Evolutionary conservation across 768 basidiomycete species (phyloP).

Genomic region (Gautieria morchelliformis): DNA sequence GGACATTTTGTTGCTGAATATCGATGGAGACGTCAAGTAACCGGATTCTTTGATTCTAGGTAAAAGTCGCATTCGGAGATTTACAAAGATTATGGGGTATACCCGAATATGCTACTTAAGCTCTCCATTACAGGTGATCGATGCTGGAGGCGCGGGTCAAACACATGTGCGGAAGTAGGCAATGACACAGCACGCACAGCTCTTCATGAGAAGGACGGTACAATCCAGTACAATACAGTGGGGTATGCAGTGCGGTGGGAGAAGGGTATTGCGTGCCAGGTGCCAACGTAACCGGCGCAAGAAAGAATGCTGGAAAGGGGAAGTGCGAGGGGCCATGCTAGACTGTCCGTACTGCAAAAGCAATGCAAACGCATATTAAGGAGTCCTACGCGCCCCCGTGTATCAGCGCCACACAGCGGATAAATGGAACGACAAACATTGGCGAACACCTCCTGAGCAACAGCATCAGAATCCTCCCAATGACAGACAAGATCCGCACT

Average conservation of each 20-base stretch:
- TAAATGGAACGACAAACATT: conserved; percentile 46
- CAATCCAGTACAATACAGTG: conserved; percentile 3
- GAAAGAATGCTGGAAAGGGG: background rate
- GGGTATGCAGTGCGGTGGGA: background rate
- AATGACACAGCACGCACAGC: too few relatives aligned
- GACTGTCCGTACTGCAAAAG: conserved; percentile 45
- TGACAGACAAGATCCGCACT: conserved; percentile 80
- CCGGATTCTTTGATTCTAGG: too few relatives aligned
- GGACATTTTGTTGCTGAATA: too few relatives aligned
- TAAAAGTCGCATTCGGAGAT: too few relatives aligned
- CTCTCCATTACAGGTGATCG: too few relatives aligned
- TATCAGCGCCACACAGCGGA: conserved; percentile 4
- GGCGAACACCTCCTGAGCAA: conserved; percentile 68
- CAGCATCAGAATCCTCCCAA: conserved; percentile 79
- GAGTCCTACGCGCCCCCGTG: conserved; percentile 45
- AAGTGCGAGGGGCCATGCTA: background rate
- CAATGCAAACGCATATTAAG: conserved; percentile 55
- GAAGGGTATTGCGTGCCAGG: background rate
- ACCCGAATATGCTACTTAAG: too few relatives aligned
- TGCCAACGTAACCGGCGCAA: background rate
- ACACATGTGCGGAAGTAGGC: too few relatives aligned
- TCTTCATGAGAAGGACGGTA: background rate
- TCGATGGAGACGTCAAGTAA: too few relatives aligned
- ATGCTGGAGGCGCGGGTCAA: too few relatives aligned
- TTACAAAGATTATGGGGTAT: too few relatives aligned